Base-by-base conservation (phyloP, 2,329 filamentous ascomycete species). In the Exophiala sideris region DNA sequence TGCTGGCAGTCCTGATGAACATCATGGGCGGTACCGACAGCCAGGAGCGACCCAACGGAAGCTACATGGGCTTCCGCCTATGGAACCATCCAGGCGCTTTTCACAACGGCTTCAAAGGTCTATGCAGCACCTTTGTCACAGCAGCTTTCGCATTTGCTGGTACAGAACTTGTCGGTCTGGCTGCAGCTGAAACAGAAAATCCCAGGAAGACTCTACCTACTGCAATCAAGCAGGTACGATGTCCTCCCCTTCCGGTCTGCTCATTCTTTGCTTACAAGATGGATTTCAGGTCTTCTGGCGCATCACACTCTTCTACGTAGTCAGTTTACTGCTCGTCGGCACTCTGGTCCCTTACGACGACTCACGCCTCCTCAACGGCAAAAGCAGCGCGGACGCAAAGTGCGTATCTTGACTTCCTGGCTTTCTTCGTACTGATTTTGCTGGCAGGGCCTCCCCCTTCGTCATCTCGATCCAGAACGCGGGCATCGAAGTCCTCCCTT, bases 51-150 rank as follows among this genome's bases (percentile, higher is more conserved):
- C 83, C 84, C 0, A 72, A 83, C 10, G 80, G 82, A 16, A 85
- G 84, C 6, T 96, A 95, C 68, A 89, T 96, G 53, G 91, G 91
- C 52, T 88, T 83, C 34, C 79, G 76, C 48, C 89, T 84, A 72
- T 96, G 90, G 91, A 65, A 73, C 64, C 58, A 71, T 24, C 72
- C 72, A 16, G 76, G 76, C 18, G 74, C 76, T 3, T 76, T 78
- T 64, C 67, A 68, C 21, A 74, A 73, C 46, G 72, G 73, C 20
- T 77, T 78, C 64, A 73, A 72, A 52, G 78, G 78, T 10, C 79
- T 83, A 64, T 81, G 81, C 62, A 71, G 73, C 11, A 79, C 82
- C n/a, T 76, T 83, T 60, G 77, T 80, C 32, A 79, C 74, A 7
- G 77, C 79, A 56, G 80, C 76, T 11, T 83, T 83, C 64, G 77